These are phyloP conservation scores for Kodamaea arcana DNA, from an alignment of 1,139 yeast species.

Conservation along the genomic window DNA sequence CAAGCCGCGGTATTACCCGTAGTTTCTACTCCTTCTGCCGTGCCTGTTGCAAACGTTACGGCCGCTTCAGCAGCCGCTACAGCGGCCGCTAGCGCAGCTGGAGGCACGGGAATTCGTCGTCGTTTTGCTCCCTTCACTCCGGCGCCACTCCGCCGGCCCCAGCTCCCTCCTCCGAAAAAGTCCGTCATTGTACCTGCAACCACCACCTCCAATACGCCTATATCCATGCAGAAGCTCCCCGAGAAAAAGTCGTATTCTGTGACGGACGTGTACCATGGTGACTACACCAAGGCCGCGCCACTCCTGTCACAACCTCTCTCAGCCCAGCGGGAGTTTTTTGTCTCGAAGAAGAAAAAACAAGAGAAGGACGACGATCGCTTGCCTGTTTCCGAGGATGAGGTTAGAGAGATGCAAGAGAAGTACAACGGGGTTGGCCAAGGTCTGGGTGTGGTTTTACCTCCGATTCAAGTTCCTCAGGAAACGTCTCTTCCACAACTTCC, in stretches of 20 bases:
- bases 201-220: slow-evolving; percentile 1
- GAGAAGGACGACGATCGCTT: slow-evolving; percentile 29
- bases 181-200: slow-evolving; percentile 2
- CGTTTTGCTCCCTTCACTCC: slow-evolving; percentile 14
- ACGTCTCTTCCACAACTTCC: too few relatives aligned
- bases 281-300: slow-evolving; percentile 47
- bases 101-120: slow-evolving; percentile 1
- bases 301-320: slow-evolving; percentile 52
- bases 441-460: not conserved
- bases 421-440: too few relatives aligned
- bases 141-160: slow-evolving; percentile 7
- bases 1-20: slow-evolving; percentile 1
- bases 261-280: slow-evolving; percentile 50
- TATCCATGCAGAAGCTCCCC: slow-evolving; percentile 1
- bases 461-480: not conserved
- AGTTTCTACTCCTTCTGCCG: not conserved
- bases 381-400: slow-evolving; percentile 37
- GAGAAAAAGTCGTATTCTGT: slow-evolving; percentile 18
- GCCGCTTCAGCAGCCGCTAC: not conserved
- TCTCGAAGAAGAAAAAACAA: slow-evolving; percentile 11
- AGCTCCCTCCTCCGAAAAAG: slow-evolving; percentile 2
- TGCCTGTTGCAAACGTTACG: too few relatives aligned
- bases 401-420: slow-evolving; percentile 36
- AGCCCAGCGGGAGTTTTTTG: slow-evolving; percentile 48
- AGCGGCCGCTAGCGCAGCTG: not conserved